Evolutionary conservation across 805 yeast species (phyloP).

Genomic region (Starmerella riodocensis): DNA sequence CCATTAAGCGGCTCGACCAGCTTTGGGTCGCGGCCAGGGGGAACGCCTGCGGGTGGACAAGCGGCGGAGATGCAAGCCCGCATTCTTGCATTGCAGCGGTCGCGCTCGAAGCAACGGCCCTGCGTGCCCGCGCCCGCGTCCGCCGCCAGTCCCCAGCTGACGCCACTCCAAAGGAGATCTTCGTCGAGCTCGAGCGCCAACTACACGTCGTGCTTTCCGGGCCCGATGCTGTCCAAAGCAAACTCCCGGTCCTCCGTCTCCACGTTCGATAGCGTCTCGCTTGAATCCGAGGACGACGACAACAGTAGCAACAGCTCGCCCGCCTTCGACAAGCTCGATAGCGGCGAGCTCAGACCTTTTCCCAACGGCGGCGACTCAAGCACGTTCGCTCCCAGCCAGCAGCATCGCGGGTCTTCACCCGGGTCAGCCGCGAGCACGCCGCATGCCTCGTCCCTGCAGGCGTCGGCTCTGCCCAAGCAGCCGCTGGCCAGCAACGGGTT

Average conservation of each 20-base stretch:
- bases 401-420: not conserved
- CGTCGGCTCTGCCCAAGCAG: not conserved
- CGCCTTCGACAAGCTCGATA: not conserved
- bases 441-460: not conserved
- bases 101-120: slow-evolving; percentile 41
- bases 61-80: slow-evolving; percentile 74
- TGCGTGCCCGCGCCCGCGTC: slow-evolving; percentile 11
- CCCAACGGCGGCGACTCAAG: not conserved
- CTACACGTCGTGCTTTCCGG: slow-evolving; percentile 9
- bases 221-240: not conserved
- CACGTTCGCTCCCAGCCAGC: not conserved
- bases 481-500: slow-evolving; percentile 8
- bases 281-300: slow-evolving; percentile 2
- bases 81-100: slow-evolving; percentile 74
- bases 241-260: slow-evolving; percentile 6
- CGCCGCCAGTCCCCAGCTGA: slow-evolving; percentile 19
- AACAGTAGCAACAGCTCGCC: not conserved
- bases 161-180: slow-evolving; percentile 1
- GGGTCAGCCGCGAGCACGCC: not conserved
- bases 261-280: slow-evolving; percentile 4
- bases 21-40: not conserved
- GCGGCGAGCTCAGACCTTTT: not conserved
- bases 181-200: slow-evolving; percentile 19
- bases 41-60: slow-evolving; percentile 9
- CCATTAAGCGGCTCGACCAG: not conserved